Evolutionary conservation across 257 asterid species (phyloP).

Genomic region (Voacanga thouarsii): DNA sequence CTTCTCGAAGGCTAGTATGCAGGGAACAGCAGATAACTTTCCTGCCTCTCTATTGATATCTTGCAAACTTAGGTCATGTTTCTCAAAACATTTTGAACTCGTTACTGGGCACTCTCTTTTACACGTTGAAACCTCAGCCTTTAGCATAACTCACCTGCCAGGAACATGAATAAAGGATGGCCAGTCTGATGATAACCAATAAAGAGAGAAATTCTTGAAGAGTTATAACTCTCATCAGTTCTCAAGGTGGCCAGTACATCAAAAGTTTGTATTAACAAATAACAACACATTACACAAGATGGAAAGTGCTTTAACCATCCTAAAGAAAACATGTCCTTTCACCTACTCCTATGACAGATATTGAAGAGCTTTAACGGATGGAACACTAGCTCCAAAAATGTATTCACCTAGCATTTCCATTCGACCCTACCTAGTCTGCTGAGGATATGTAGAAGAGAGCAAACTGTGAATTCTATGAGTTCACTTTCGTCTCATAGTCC

Average conservation of each 20-base stretch:
- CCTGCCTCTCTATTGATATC: no score
- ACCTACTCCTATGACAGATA: neutral
- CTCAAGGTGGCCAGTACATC: neutral
- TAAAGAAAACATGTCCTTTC: neutral
- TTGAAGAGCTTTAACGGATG: slow-evolving; percentile 4
- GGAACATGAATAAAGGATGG: neutral
- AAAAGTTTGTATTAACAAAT: neutral
- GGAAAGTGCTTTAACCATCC: neutral
- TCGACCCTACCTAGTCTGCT: slow-evolving; percentile 6
- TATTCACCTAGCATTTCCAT: slow-evolving; percentile 7
- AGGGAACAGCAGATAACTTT: no score
- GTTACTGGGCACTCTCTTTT: neutral
- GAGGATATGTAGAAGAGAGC: neutral
- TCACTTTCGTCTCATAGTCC: slow-evolving; percentile 36
- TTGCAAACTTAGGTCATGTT: neutral
- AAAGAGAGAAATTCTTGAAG: neutral
- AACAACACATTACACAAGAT: slow-evolving; percentile 1
- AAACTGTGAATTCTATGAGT: slow-evolving; percentile 13
- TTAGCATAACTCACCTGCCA: neutral
- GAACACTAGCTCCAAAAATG: slow-evolving; percentile 17
- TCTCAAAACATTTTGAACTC: neutral
- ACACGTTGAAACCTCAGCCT: neutral
- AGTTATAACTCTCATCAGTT: neutral
- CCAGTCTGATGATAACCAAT: neutral
- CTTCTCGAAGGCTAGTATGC: no score